Percentiles rank a stretch among this genome's conserved stretches.
Conservation (phyloP, 2,329 filamentous ascomycete species). For the Davidsoniella australis region DNA sequence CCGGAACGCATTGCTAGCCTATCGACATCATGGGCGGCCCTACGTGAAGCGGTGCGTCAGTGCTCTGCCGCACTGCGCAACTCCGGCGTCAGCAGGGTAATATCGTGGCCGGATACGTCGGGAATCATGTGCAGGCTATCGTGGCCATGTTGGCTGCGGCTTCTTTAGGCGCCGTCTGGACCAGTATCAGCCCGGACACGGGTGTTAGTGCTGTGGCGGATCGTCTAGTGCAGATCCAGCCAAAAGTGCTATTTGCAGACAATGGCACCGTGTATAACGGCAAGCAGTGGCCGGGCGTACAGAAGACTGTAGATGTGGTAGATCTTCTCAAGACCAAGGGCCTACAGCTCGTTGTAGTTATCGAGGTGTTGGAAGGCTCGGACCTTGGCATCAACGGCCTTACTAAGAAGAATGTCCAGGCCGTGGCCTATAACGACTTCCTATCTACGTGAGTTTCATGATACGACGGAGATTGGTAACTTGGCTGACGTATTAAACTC, state of each 20-base stretch:
- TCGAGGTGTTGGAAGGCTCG: conserved; percentile 31
- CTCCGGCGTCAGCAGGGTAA: conserved; percentile 40
- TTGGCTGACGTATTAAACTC: neutral
- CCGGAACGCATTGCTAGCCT: neutral
- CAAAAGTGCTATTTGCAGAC: conserved; percentile 68
- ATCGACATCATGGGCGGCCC: conserved; percentile 45
- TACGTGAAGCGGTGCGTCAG: conserved; percentile 59
- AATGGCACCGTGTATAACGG: conserved; percentile 85
- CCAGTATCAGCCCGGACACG: conserved; percentile 79
- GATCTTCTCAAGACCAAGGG: conserved; percentile 39
- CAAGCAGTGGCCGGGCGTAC: conserved; percentile 63
- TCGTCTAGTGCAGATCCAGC: conserved; percentile 68
- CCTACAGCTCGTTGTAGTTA: conserved; percentile 55
- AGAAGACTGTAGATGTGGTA: conserved; percentile 66
- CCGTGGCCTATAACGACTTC: conserved; percentile 29
- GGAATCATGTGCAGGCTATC: conserved; percentile 75
- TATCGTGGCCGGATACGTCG: conserved; percentile 59
- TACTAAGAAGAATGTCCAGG: conserved; percentile 22
- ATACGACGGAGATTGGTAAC: conserved; percentile 1
- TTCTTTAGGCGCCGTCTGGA: conserved; percentile 79
- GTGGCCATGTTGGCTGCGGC: conserved; percentile 76
- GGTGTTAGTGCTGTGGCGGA: conserved; percentile 85
- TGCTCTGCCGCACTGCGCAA: conserved; percentile 56
- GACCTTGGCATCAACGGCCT: conserved; percentile 25
- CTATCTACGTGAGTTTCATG: neutral